Evolutionary conservation across 805 yeast species (phyloP).

Genomic region (Saccharomycopsis sp.): DNA sequence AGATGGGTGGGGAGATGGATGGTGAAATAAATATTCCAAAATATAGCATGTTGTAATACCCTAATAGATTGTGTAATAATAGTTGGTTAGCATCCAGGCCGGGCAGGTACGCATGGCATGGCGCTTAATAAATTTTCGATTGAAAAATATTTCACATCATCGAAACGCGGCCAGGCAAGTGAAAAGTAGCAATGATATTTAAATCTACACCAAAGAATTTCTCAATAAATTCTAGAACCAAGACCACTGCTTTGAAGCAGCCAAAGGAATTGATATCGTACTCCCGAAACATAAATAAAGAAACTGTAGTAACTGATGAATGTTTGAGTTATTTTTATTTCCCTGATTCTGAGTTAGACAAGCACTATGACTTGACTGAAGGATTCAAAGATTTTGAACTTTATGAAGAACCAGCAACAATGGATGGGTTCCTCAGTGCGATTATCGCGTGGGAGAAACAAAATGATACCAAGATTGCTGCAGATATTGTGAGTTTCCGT

Average conservation of each 20-base stretch:
- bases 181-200: too few species aligned
- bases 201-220: background rate
- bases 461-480: slow-evolving; percentile 37
- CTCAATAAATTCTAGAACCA: slow-evolving; percentile 33
- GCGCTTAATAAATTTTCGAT: background rate
- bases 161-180: too few species aligned
- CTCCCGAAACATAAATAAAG: slow-evolving; percentile 55
- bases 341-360: slow-evolving; percentile 66
- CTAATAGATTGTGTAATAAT: too few species aligned
- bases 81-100: background rate
- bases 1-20: slow-evolving; percentile 42
- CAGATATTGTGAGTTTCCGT: slow-evolving; percentile 75
- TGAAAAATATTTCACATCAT: background rate
- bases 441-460: slow-evolving; percentile 38
- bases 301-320: slow-evolving; percentile 41
- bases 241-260: slow-evolving; percentile 66
- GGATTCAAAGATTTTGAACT: slow-evolving; percentile 57
- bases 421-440: slow-evolving; percentile 52
- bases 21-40: slow-evolving; percentile 31
- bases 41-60: too few species aligned
- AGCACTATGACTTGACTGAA: slow-evolving; percentile 49
- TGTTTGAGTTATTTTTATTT: slow-evolving; percentile 69
- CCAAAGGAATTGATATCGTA: slow-evolving; percentile 76
- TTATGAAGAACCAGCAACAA: slow-evolving; percentile 50
- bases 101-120: background rate